Percentiles rank a stretch among this genome's conserved stretches.
Conservation (phyloP, 2,329 filamentous ascomycete species). For the Cladophialophora bantiana region DNA sequence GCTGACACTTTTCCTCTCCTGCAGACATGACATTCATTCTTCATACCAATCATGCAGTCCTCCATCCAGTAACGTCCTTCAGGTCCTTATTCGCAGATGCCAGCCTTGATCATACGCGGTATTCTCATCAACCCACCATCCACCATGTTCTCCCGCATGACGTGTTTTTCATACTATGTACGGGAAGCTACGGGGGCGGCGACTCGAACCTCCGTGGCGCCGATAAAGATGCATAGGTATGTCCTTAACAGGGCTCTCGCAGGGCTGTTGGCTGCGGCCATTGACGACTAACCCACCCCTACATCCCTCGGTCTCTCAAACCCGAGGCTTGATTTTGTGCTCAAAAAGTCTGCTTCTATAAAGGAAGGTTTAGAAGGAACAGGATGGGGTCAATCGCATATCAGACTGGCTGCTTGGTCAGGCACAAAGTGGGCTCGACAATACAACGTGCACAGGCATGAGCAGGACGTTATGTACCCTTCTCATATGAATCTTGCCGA, state of each 20-base stretch:
- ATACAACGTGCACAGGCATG: background rate
- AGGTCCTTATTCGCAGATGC: no score
- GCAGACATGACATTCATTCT: background rate
- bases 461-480: no score
- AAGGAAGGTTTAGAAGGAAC: background rate
- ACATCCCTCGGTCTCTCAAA: background rate
- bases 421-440: background rate
- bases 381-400: background rate
- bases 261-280: slow-evolving; percentile 14
- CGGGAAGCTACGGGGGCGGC: slow-evolving; percentile 12
- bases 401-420: background rate
- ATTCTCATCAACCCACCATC: background rate
- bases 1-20: background rate
- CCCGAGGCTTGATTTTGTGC: background rate
- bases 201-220: slow-evolving; percentile 26
- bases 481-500: background rate
- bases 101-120: background rate
- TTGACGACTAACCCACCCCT: background rate
- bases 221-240: slow-evolving; percentile 18
- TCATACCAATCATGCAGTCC: background rate
- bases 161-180: background rate
- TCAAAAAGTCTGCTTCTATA: background rate
- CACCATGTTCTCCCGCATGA: background rate
- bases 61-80: background rate
- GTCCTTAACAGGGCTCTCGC: background rate